A percentile compares a stretch with the other conserved stretches of the same genome.
Evolutionary conservation across 129 eudicot genomes (phyloP).

Genomic region (Flaveria robusta): DNA sequence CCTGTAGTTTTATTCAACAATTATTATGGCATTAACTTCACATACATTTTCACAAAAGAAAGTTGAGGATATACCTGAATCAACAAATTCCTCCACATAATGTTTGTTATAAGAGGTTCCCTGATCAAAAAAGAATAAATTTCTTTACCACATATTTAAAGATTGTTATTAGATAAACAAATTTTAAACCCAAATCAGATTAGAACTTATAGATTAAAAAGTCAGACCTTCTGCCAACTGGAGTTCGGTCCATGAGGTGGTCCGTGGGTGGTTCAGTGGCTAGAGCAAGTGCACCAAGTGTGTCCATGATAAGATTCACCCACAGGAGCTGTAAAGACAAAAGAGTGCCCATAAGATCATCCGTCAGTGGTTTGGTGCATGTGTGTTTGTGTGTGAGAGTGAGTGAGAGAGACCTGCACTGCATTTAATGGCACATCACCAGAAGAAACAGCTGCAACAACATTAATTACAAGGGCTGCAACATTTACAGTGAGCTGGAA

Average conservation of each 20-base stretch:
- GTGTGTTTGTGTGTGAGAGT: background rate
- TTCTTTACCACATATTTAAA: background rate
- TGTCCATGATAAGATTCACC: conserved; percentile 98
- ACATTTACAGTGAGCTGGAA: conserved; percentile 89
- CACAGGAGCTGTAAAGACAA: conserved; percentile 73
- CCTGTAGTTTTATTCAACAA: conserved; percentile 44
- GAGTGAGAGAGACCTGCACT: conserved; percentile 64
- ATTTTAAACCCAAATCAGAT: background rate
- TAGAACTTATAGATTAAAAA: background rate
- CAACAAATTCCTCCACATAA: conserved; percentile 94
- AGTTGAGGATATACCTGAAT: conserved; percentile 59
- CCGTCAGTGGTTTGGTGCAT: background rate
- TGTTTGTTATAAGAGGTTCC: conserved; percentile 93
- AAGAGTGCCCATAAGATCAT: background rate
- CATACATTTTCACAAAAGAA: background rate
- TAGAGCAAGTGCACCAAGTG: conserved; percentile 95
- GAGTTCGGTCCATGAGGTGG: conserved; percentile 84
- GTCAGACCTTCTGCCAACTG: conserved; percentile 91
- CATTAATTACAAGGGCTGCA: conserved; percentile 78
- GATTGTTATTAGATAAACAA: background rate
- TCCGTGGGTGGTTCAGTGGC: conserved; percentile 99
- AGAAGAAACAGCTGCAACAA: conserved; percentile 80
- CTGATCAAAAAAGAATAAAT: conserved; percentile 33
- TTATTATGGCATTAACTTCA: background rate
- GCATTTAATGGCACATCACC: conserved; percentile 95